These are phyloP conservation scores for Balakata baccata DNA, from an alignment of 345 rosid species.

Conservation along the genomic window DNA sequence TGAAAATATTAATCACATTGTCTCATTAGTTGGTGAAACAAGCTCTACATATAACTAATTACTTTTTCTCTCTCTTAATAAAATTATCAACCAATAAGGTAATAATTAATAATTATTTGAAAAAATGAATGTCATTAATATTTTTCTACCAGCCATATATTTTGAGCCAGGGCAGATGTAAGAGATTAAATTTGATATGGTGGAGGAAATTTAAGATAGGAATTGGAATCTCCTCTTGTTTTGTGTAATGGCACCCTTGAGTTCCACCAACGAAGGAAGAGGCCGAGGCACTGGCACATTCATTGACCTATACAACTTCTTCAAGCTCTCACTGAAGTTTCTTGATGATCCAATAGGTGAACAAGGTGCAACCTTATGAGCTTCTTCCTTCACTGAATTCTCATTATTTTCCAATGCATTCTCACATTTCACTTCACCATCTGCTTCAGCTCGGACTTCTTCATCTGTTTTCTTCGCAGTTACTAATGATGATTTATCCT, in stretches of 20 bases:
- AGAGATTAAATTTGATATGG: too few relatives aligned
- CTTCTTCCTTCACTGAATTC: constrained; percentile 17
- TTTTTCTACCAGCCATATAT: too few relatives aligned
- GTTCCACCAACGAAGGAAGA: constrained; percentile 68
- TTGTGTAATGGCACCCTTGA: constrained; percentile 51
- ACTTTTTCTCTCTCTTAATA: too few relatives aligned
- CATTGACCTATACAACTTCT: constrained; percentile 64
- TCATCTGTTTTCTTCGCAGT: constrained; percentile 15
- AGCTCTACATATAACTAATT: too few relatives aligned
- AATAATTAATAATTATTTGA: too few relatives aligned
- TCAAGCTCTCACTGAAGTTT: constrained; percentile 45
- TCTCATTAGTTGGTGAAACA: too few relatives aligned
- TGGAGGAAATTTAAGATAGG: not conserved
- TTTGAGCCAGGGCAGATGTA: too few relatives aligned
- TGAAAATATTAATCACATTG: too few relatives aligned
- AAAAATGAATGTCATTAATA: too few relatives aligned
- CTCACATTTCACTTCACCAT: constrained; percentile 10
- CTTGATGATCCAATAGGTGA: constrained; percentile 35
- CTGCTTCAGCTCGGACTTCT: constrained; percentile 17
- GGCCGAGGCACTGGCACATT: constrained; percentile 76
- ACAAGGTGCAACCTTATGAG: constrained; percentile 14
- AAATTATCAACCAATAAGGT: too few relatives aligned
- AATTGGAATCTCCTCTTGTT: constrained; percentile 31
- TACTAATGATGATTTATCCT: constrained; percentile 26
- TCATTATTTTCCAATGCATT: constrained; percentile 8